Percentiles rank a stretch among this genome's conserved stretches.
Evolutionary conservation across 306 rosid species (phyloP).

Genomic region (Bauhinia variegata): DNA sequence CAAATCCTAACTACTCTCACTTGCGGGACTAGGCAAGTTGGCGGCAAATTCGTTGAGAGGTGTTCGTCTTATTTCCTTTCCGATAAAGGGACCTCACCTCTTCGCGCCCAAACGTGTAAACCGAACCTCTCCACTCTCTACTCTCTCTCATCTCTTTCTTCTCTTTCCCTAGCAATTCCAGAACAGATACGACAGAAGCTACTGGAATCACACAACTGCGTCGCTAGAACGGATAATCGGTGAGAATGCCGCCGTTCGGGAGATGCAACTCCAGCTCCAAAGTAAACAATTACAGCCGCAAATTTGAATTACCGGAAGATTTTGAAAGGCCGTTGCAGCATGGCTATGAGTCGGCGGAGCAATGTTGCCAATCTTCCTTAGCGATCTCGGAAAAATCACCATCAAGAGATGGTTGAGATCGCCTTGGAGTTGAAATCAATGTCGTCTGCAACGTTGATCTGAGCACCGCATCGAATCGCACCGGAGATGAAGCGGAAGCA

Average conservation of each 20-base stretch:
- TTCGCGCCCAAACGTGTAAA: constrained; percentile 60
- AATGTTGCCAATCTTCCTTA: constrained; percentile 79
- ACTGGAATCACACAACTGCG: background rate
- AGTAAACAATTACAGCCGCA: constrained; percentile 37
- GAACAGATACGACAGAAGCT: too few relatives aligned
- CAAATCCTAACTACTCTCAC: constrained; percentile 52
- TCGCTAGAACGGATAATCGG: background rate
- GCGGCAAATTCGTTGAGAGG: constrained; percentile 77
- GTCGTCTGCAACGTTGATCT: constrained; percentile 68
- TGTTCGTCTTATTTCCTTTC: constrained; percentile 70
- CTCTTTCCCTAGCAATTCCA: background rate
- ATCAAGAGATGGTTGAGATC: constrained; percentile 68
- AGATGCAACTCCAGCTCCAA: constrained; percentile 28
- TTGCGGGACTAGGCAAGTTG: constrained; percentile 33
- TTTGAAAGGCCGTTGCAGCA: background rate
- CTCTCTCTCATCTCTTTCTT: background rate
- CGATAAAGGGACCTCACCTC: constrained; percentile 7
- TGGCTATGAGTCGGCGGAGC: constrained; percentile 46
- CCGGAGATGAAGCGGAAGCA: background rate
- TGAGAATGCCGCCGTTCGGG: constrained; percentile 53
- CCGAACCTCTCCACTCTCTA: constrained; percentile 33
- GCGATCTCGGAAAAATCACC: constrained; percentile 57
- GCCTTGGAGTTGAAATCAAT: constrained; percentile 69
- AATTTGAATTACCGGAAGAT: constrained; percentile 44
- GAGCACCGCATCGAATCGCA: background rate